phyloP scores from a whole-genome alignment of 345 rosid genomes.

The Salix viminalis region DNA sequence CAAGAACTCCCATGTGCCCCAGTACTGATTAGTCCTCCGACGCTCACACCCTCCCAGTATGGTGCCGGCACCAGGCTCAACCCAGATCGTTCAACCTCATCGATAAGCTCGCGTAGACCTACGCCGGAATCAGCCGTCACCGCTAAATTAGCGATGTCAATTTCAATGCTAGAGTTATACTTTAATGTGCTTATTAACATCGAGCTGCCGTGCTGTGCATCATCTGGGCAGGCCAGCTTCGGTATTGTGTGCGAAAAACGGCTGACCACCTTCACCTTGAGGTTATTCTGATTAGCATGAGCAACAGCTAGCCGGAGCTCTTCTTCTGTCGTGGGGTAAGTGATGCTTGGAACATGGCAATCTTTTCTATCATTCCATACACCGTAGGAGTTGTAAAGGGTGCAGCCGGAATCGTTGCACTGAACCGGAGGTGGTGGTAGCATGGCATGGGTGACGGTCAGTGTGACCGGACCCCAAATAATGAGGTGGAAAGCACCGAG shows the following conservation, averaged over 20 bases:
- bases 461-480: background rate
- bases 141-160: constrained; percentile 40
- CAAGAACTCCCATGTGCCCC: constrained; percentile 98
- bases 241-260: constrained; percentile 77
- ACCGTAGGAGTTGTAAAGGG: constrained; percentile 65
- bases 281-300: constrained; percentile 39
- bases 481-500: background rate
- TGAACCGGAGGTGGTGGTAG: constrained; percentile 54
- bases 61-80: constrained; percentile 70
- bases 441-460: constrained; percentile 29
- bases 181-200: constrained; percentile 65
- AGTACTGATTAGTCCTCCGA: constrained; percentile 75
- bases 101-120: constrained; percentile 53
- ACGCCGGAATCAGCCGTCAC: constrained; percentile 77
- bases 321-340: constrained; percentile 66
- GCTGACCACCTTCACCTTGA: constrained; percentile 68
- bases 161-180: constrained; percentile 39
- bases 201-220: constrained; percentile 16
- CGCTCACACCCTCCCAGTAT: constrained; percentile 91
- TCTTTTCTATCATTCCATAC: constrained; percentile 65
- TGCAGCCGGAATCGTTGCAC: constrained; percentile 55
- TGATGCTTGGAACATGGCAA: constrained; percentile 44
- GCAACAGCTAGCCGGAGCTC: constrained; percentile 63
- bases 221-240: constrained; percentile 68
- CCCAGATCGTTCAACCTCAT: constrained; percentile 59